Evolutionary conservation across 805 yeast genomes (phyloP).

Genomic region (Candida coleopterorum): DNA sequence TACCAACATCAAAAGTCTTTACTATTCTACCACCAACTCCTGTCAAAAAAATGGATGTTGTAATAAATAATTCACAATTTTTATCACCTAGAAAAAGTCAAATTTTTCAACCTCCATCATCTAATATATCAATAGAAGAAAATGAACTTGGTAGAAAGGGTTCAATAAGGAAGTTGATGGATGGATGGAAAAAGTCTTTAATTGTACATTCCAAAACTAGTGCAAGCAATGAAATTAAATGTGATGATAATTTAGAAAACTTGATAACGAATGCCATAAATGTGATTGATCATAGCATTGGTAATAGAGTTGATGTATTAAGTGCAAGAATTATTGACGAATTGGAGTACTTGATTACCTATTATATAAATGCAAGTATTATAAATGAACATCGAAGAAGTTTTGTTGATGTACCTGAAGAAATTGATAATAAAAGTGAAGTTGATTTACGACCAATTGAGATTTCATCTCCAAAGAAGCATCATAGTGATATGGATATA

Average conservation of each 20-base stretch:
- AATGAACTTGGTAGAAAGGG: constrained; percentile 24
- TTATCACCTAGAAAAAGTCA: constrained; percentile 2
- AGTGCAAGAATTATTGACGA: constrained; percentile 72
- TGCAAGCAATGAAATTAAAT: constrained; percentile 1
- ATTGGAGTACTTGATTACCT: constrained; percentile 49
- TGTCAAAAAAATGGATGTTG: constrained; percentile 51
- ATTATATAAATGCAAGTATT: constrained; percentile 29
- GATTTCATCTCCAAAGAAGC: constrained; percentile 8
- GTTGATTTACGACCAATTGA: constrained; percentile 17
- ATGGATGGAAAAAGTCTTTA: constrained; percentile 38
- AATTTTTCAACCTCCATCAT: constrained; percentile 3
- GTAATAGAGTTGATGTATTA: constrained; percentile 51
- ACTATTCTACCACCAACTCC: constrained; percentile 64
- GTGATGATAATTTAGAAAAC: constrained; percentile 14
- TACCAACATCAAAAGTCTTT: constrained; percentile 46
- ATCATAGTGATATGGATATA: constrained; percentile 22
- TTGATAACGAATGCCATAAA: constrained; percentile 15
- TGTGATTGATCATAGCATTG: constrained; percentile 15
- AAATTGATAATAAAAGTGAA: constrained; percentile 12
- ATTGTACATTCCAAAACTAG: constrained; percentile 8
- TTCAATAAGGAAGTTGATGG: constrained; percentile 34
- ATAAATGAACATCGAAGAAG: constrained; percentile 16
- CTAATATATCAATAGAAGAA: constrained; percentile 6
- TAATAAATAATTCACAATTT: background rate
- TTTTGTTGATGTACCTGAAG: constrained; percentile 8